Percentiles rank a stretch among this genome's conserved stretches.
These are phyloP conservation scores for Wickerhamomyces sp. DNA, from an alignment of 1,139 yeast genomes.

Conservation along the genomic window DNA sequence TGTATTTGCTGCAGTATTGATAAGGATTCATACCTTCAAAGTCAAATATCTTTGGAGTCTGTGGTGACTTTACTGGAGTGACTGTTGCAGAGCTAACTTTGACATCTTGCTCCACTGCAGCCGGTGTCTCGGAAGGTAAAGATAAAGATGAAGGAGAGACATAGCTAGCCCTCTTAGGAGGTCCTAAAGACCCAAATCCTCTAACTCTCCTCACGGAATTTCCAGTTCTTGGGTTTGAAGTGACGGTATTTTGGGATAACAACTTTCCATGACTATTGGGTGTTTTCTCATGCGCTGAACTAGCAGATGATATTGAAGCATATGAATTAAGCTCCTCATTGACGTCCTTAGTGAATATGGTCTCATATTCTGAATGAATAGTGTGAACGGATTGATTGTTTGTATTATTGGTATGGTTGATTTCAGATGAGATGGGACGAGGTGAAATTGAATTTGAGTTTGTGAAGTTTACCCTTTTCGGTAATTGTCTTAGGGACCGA, in stretches of 20 bases:
- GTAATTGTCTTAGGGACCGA: constrained; percentile 4
- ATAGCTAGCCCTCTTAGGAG: constrained; percentile 30
- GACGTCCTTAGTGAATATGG: constrained; percentile 18
- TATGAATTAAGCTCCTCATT: constrained; percentile 11
- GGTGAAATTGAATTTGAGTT: constrained; percentile 6
- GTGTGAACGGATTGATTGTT: constrained; percentile 15
- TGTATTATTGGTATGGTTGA: constrained; percentile 4
- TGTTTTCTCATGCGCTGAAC: constrained; percentile 8
- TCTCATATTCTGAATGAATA: constrained; percentile 20
- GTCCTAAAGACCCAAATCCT: constrained; percentile 31
- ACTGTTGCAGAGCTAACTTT: constrained; percentile 7
- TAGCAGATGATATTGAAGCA: constrained; percentile 10
- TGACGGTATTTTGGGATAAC: not conserved
- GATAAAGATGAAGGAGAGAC: not conserved
- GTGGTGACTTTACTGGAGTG: constrained; percentile 4
- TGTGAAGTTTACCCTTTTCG: constrained; percentile 20
- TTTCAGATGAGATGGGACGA: constrained; percentile 6
- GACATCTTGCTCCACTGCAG: constrained; percentile 12
- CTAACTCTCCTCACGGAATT: constrained; percentile 28
- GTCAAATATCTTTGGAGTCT: constrained; percentile 17
- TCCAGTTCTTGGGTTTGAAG: constrained; percentile 18
- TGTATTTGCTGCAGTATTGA: constrained; percentile 30
- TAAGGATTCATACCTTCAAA: constrained; percentile 34
- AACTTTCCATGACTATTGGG: constrained; percentile 12
- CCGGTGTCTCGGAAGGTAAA: not conserved